phyloP scores from a whole-genome alignment of 768 basidiomycete species.

The Kondoa subrosea region DNA sequence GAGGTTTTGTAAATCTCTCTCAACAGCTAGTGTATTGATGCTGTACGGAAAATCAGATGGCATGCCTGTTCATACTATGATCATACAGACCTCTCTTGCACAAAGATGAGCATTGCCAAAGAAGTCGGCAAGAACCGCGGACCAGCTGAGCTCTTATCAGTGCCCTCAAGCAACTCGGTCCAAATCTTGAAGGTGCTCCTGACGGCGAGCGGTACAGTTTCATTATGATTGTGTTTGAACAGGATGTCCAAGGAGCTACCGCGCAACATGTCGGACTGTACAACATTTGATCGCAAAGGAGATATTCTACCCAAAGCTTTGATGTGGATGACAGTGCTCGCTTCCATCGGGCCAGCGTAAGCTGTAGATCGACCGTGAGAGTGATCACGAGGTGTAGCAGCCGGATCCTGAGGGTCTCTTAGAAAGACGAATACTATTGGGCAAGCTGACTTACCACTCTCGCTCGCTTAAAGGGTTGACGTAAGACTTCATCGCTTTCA shows the following conservation, averaged over 20 bases:
- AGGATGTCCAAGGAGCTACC: neutral
- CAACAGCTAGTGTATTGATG: neutral
- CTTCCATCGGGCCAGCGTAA: neutral
- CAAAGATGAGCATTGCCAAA: neutral
- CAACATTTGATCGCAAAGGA: neutral
- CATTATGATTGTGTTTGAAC: neutral
- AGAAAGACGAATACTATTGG: neutral
- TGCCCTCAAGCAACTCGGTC: neutral
- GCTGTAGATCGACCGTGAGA: neutral
- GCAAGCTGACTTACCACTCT: neutral
- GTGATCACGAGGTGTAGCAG: neutral
- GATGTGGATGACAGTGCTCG: neutral
- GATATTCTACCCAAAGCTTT: neutral
- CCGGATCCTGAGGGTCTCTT: neutral
- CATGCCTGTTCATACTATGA: neutral
- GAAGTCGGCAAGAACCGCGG: neutral
- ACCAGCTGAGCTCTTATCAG: neutral
- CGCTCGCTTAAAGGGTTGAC: neutral
- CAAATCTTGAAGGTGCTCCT: neutral
- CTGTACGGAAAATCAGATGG: neutral
- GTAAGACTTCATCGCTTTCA: conserved; percentile 15
- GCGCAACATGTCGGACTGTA: neutral
- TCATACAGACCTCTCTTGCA: neutral
- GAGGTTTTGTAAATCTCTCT: neutral
- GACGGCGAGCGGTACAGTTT: neutral